Base-by-base conservation (phyloP, 2,329 filamentous ascomycete genomes). In the Seiridium unicorne region DNA sequence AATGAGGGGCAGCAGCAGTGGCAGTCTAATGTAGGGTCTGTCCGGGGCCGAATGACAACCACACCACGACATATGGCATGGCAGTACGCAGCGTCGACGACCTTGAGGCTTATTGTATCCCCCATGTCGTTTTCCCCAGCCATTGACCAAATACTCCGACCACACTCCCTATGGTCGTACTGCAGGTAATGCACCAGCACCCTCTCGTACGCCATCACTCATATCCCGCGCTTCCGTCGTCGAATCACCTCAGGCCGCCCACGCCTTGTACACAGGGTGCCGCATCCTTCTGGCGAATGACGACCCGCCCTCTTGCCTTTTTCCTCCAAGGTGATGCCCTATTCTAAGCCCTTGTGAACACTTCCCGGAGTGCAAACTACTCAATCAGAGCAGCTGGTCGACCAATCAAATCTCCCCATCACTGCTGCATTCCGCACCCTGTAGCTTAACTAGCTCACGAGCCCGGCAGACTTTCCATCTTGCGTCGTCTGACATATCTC, bases 401-500 rank as follows among this genome's bases (percentile, higher is more conserved):
- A 26, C 32, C 49, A 32, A 35, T 11, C 31, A 13, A 32, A 46
- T 38, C 42, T 31, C 49, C 49, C 18, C 18, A 13, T 49, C 46
- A 49, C 46, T 13, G 46, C 46, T 13, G 10, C 46, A 11, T 49
- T 49, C 13, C 13, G 38, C 38, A 7, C 38, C 2, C 7, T 13
- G 7, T 13, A 42, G 38, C 38, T 8, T 2, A 42, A 8, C 7
- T 42, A 42, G 26, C 31, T 57, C 53, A 51, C 58, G 18, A 26
- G 18, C 34, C 44, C 46, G 40, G 53, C 53, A 56, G 53, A 60
- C 18, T 56, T 60, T 55, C 38, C 35, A 18, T 46, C 38, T 31
- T n/a, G n/a, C 49, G 18, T 58, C 44, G 40, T 58, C 44, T 40
- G 55, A 58, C 54, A 57, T 44, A 26, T 44, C 32, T n/a, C 26